Base-by-base conservation (phyloP, 1,139 yeast genomes). In the Pichia terricola region DNA sequence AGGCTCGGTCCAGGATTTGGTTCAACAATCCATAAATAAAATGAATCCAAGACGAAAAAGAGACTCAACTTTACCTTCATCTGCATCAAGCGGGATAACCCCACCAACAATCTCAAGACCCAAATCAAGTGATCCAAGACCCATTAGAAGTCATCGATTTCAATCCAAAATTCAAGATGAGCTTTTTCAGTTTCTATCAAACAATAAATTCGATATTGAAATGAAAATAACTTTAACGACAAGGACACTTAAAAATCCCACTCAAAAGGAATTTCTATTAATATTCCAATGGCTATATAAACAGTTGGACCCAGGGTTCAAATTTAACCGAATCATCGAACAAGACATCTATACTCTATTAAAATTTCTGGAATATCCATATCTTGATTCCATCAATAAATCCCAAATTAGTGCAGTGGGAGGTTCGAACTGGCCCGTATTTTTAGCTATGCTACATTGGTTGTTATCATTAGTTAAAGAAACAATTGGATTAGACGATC, bases 321-420 rank as follows among this genome's bases (percentile, higher is more conserved):
- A 68, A 50, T 86, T 86, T 58, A 70, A 77, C 28, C 77, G 74
- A 56, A 70, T 84, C 16, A 73, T 83, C 37, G 96, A 88, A 51
- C 72, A 75, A 43, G 96, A 89, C 50, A 85, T 88, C 9, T 81
- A 80, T 53, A 70, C 74, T 26, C 65, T 86, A 16, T 65, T 89
- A 52, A 80, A 77, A 56, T 70, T 71, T 32, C 63, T 87, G 49
- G 76, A 75, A 43, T 89, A 88, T 57, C 96, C 97, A 1, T 86
- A 81, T 60, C 62, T 87, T 46, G 95, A 85, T 38, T 70, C 84
- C 0, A 79, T 88, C 39, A 84, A 81, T 60, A 77, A 88, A 56
- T 81, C 91, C 1, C 95, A 86, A 59, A 79, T 88, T 33, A 79
- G 89, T 40, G 96, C 96, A 0, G 96, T 87, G 6, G 96, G 96